phyloP scores from a whole-genome alignment of 2,329 filamentous ascomycete species.

The Pseudopithomyces maydicus region DNA sequence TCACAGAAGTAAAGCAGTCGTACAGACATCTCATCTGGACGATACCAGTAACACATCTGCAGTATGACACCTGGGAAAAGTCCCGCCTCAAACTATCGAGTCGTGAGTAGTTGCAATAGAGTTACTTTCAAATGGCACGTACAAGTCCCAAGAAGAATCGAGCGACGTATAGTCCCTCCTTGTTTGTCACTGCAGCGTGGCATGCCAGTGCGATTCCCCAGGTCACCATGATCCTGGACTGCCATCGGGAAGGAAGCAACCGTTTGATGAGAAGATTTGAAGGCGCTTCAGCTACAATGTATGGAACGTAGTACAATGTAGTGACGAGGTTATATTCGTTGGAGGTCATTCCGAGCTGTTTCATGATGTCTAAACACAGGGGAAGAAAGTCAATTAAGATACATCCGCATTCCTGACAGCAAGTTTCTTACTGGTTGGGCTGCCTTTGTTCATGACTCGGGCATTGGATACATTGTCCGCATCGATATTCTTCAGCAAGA shows the following conservation, averaged over 20 bases:
- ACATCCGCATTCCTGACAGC: no score
- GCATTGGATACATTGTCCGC: conserved; percentile 25
- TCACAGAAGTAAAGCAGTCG: conserved; percentile 22
- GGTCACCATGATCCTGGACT: conserved; percentile 34
- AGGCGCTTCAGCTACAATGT: conserved; percentile 34
- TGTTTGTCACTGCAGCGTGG: conserved; percentile 50
- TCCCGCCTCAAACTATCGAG: conserved; percentile 26
- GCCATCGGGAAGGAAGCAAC: conserved; percentile 42
- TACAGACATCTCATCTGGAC: conserved; percentile 48
- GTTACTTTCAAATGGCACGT: background rate
- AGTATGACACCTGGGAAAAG: conserved; percentile 46
- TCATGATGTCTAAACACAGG: conserved; percentile 15
- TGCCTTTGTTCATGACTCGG: conserved; percentile 25
- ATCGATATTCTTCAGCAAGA: conserved; percentile 28
- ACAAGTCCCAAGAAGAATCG: conserved; percentile 43
- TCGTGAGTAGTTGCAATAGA: background rate
- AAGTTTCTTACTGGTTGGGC: conserved; percentile 9
- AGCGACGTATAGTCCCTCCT: conserved; percentile 51
- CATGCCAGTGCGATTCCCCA: conserved; percentile 32
- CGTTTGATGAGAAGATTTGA: conserved; percentile 45
- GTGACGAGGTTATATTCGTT: conserved; percentile 35
- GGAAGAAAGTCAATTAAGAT: no score
- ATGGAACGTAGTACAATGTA: conserved; percentile 42
- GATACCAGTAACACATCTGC: conserved; percentile 65
- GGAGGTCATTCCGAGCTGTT: conserved; percentile 23